Base-by-base conservation (phyloP, 176 grass and related monocot species). In the Metroxylon sagu region DNA sequence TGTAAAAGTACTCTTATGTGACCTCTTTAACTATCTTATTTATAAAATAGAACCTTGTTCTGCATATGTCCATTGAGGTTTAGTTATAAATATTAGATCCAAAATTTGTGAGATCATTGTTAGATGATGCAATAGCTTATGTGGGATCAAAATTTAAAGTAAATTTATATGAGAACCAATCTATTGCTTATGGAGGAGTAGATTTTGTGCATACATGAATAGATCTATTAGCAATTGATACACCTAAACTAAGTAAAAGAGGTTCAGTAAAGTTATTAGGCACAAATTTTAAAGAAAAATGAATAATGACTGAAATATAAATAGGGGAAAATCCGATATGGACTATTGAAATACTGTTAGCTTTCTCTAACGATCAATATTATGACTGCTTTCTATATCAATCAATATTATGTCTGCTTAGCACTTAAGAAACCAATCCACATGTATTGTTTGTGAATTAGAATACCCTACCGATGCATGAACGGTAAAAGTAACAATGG, bases 281-380 rank as follows among this genome's bases (percentile, higher is more conserved):
- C 35, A 71, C 81, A 80, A 73, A 48, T 63, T 88, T 81, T 56
- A 62, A 58, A 48, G 17, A 49, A 53, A 62, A 83, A 53, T 88
- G 84, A 59, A 91, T 30, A 71, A 63, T 71, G 35, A 89, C 57
- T 53, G 85, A 80, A 83, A 82, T 26, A 61, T 86, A 89, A 57
- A 71, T 73, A 25, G 86, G 64, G 49, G 52, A 71, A 56, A 69
- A 73, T 57, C 53, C 82, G 83, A 70, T 69, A 85, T 55, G 81
- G 73, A 60, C 82, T 78, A 18, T 61, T 28, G 61, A 85, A 49
- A 59, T 85, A 89, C n/a, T 71, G 72, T 52, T 81, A 81, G 55
- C 53, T 50, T 77, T 74, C 80, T 65, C 74, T 16, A 59, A 73
- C n/a, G n/a, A n/a, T n/a, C n/a, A n/a, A n/a, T n/a, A n/a, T n/a